A percentile compares a stretch with the other conserved stretches of the same genome.
Evolutionary conservation across 805 yeast species (phyloP).

Genomic region (Yarrowia deformans): DNA sequence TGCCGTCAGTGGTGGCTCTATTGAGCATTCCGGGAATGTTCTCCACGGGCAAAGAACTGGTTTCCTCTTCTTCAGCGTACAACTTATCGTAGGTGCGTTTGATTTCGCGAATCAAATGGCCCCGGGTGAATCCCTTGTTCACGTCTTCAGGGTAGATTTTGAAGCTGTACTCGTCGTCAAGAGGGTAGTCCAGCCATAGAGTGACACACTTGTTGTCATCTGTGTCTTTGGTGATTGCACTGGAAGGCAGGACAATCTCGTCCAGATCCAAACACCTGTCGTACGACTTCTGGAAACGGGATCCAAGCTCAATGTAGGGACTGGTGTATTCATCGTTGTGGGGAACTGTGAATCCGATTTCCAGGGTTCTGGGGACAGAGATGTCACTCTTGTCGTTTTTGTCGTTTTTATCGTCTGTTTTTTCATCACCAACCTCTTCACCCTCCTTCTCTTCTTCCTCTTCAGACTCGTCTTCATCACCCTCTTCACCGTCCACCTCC

Average conservation of each 20-base stretch:
- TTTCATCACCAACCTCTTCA: not conserved
- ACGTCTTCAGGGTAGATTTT: conserved; percentile 24
- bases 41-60: conserved; percentile 6
- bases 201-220: conserved; percentile 10
- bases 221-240: not conserved
- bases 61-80: conserved; percentile 30
- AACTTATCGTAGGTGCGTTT: conserved; percentile 21
- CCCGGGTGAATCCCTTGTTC: conserved; percentile 27
- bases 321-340: conserved; percentile 2
- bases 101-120: not conserved
- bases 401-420: no score
- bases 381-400: no score
- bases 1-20: conserved; percentile 25
- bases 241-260: conserved; percentile 2
- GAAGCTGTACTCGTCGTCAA: conserved; percentile 34
- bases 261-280: conserved; percentile 3
- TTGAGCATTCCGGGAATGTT: conserved; percentile 35
- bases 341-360: conserved; percentile 25
- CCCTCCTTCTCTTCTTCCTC: not conserved
- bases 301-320: conserved; percentile 16
- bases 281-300: not conserved
- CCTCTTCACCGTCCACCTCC: not conserved
- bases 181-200: conserved; percentile 33
- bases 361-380: not conserved
- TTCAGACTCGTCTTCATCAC: not conserved